Evolutionary conservation across 345 rosid genomes (phyloP).

Genomic region (Eutrema japonicum): DNA sequence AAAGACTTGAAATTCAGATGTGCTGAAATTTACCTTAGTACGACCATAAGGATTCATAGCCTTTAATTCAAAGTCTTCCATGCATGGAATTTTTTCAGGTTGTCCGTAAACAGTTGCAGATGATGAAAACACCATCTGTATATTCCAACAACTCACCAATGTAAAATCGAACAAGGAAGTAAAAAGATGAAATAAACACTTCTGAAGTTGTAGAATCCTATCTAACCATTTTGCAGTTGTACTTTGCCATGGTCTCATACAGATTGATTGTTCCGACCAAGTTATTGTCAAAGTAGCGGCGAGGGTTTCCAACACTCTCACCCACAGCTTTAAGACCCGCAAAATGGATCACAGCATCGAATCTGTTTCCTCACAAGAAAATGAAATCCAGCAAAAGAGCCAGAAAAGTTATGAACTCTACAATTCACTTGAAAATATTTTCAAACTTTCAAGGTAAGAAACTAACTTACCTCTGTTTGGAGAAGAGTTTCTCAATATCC

Average conservation of each 20-base stretch:
- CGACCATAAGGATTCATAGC: constrained; percentile 98
- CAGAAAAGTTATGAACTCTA: constrained; percentile 8
- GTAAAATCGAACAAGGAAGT: neutral
- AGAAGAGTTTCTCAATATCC: constrained; percentile 81
- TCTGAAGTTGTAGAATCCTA: neutral
- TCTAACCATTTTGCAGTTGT: constrained; percentile 70
- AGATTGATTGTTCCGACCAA: constrained; percentile 77
- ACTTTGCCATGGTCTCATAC: constrained; percentile 72
- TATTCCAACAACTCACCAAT: constrained; percentile 13
- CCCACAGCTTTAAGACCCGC: constrained; percentile 95
- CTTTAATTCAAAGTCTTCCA: constrained; percentile 67
- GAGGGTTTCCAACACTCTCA: constrained; percentile 80
- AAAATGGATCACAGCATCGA: constrained; percentile 92
- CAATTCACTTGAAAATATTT: neutral
- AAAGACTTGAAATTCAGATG: neutral
- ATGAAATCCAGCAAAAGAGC: constrained; percentile 16
- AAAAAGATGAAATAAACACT: neutral
- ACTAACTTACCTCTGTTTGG: constrained; percentile 57
- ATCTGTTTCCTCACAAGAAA: constrained; percentile 50
- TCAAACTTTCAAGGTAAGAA: constrained; percentile 3
- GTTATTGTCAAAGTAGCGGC: constrained; percentile 81
- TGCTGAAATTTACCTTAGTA: constrained; percentile 64
- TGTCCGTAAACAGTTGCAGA: constrained; percentile 97
- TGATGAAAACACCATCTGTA: constrained; percentile 92
- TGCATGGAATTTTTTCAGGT: constrained; percentile 84